phyloP scores from a whole-genome alignment of 441 rosid species.

The Mallotus japonicus region DNA sequence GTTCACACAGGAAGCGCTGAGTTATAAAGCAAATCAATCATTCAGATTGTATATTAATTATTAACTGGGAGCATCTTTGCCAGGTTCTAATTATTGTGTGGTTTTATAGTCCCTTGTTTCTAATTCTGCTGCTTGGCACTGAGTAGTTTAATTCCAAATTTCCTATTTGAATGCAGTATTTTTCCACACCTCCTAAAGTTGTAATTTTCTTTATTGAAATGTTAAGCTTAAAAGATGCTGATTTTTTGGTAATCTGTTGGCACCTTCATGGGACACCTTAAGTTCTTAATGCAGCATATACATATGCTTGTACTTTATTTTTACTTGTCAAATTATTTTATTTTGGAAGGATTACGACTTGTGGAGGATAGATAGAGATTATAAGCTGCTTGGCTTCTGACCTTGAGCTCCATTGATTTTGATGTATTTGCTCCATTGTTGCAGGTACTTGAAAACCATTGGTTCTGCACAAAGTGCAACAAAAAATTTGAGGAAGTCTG shows the following conservation, averaged over 20 bases:
- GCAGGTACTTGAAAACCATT: constrained; percentile 54
- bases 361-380: neutral
- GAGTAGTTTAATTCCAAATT: no score
- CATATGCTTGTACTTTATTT: neutral
- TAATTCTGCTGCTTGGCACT: neutral
- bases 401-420: constrained; percentile 5
- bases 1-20: neutral
- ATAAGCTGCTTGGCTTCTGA: neutral
- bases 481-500: constrained; percentile 15
- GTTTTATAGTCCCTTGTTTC: neutral
- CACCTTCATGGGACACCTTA: neutral
- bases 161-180: no score
- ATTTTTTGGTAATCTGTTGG: neutral
- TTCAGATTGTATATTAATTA: neutral
- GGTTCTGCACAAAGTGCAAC: constrained; percentile 35
- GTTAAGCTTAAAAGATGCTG: neutral
- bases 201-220: neutral
- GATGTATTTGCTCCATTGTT: constrained; percentile 23
- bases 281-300: neutral
- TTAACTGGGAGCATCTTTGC: neutral
- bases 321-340: neutral
- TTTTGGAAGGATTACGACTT: neutral
- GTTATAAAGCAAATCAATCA: neutral
- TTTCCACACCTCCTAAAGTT: no score
- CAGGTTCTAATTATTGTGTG: neutral